Evolutionary conservation across 1,284 basidiomycete genomes (phyloP), one percentile per base, ranked within the genome.

Genomic region (Moniliophthora roreri): DNA sequence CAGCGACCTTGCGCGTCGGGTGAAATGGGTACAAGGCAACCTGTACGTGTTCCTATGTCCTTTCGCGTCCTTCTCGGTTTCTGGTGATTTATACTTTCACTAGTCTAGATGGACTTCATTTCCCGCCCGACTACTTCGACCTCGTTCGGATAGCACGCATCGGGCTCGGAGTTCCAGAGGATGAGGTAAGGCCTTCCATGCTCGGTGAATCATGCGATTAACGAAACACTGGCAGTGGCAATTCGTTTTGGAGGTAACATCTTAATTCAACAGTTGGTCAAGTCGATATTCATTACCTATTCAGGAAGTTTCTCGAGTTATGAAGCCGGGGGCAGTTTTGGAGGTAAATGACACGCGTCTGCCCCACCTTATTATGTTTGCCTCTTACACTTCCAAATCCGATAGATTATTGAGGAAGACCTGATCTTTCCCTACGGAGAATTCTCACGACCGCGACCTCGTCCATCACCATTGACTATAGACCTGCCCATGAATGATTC

Each of bases 361-460:
- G n/a, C n/a, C n/a, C n/a, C n/a, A n/a, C n/a, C n/a, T n/a, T 50
- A 39, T 51, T 34, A 34, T 28, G 45, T 28, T 41, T 32, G 41
- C 39, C 44, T 26, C 8, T 44, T 21, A 16, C 53, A 26, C 45
- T 3, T 36, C 52, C 60, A 37, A 56, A 57, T 46, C 16, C 16
- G 42, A 5, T 53, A 89, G 86, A 72, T 88, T 6, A 76, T 87
- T 35, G 87, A 89, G 65, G 87, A 89, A 58, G 85, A 88, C 61
- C 73, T 84, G 13, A 75, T 87, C 41, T 90, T 90, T 61, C 87
- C 87, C 3, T 81, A 76, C 57, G 69, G 68, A n/a, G 63, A 68
- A 57, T 58, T 58, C 32, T 62, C 65, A 13, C 66, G 65, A 42
- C 65, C 56, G 10, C 62, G 64, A 21, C 59, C 56, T 24, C 52